These are phyloP conservation scores for Debaryomyces nepalensis DNA, from an alignment of 1,139 yeast genomes.

Conservation along the genomic window DNA sequence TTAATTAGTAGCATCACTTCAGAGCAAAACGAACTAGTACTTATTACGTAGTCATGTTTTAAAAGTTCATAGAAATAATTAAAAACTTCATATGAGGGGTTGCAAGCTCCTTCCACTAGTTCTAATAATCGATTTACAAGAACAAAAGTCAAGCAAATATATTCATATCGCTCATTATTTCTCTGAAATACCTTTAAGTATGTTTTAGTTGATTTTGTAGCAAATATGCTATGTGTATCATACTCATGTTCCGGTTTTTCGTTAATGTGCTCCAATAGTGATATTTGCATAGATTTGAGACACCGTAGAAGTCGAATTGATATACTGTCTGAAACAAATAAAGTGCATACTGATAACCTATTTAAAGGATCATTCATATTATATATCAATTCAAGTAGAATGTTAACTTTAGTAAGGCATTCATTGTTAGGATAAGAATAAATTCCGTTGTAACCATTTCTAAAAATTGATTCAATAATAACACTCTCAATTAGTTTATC, in stretches of 20 bases:
- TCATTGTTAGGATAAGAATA: constrained; percentile 6
- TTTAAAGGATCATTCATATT: constrained; percentile 1
- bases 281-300: constrained; percentile 11
- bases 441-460: not conserved
- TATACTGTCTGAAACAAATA: constrained; percentile 5
- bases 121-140: constrained; percentile 4
- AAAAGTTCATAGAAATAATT: constrained; percentile 8
- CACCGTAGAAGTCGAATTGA: constrained; percentile 5
- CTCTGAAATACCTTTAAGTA: not conserved
- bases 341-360: not conserved
- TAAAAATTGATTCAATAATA: constrained; percentile 13
- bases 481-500: constrained; percentile 13
- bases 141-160: not conserved
- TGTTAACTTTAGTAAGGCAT: not conserved
- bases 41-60: not conserved
- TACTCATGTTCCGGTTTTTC: not conserved
- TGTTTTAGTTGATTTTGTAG: not conserved
- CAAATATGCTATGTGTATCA: not conserved
- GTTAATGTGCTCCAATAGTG: constrained; percentile 5
- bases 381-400: constrained; percentile 4
- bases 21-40: constrained; percentile 4
- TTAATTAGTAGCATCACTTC: constrained; percentile 9
- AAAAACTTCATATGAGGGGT: constrained; percentile 10
- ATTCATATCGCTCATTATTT: constrained; percentile 1
- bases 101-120: constrained; percentile 5